Base-by-base conservation (phyloP, 352 stramenopile genomes). In the Pythium aristosporum region DNA sequence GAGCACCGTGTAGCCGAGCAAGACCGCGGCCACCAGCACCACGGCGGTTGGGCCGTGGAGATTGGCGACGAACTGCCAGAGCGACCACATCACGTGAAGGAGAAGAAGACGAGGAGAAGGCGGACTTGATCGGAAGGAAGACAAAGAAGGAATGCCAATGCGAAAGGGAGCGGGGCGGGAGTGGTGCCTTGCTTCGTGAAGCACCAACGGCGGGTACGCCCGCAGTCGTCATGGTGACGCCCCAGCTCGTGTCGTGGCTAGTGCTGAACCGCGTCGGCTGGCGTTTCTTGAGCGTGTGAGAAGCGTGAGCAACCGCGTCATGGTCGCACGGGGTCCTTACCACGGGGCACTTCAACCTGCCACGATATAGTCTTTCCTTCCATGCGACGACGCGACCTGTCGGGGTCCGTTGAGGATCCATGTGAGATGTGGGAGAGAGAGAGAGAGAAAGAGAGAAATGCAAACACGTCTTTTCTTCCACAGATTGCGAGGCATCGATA, bases 1-100 rank as follows among this genome's bases (percentile, higher is more conserved):
- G 32, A 67, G 52, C 32, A 30, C 20, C 18, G 54, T n/a, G 63
- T 69, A 69, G 15, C 54, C 63, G 28, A 69, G 37, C 13, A 13
- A 52, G 12, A 41, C 10, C 1, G 61, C 44, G 20, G 36, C 20
- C 16, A 67, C 20, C 41, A 67, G n/a, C 15, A 43, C n/a, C 2
- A 50, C 12, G 20, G 61, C 32, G 3, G 34, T 57, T 3, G 51
- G 49, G n/a, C n/a, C 28, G 28, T 21, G 44, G 25, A 65, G 28
- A 9, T 42, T n/a, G 10, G 48, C 8, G 25, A 57, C 10, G 36
- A 61, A 61, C 9, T 56, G 23, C 18, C n/a, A 57, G 1, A 43
- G 25, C 1, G 52, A 42, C 61, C 61, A 67, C 61, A 67, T 59
- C 39, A 18, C 4, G 5, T 37, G 16, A 9, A 34, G n/a, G 12